Conservation (phyloP, 1,139 yeast genomes). For the Debaryomyces udenii region DNA sequence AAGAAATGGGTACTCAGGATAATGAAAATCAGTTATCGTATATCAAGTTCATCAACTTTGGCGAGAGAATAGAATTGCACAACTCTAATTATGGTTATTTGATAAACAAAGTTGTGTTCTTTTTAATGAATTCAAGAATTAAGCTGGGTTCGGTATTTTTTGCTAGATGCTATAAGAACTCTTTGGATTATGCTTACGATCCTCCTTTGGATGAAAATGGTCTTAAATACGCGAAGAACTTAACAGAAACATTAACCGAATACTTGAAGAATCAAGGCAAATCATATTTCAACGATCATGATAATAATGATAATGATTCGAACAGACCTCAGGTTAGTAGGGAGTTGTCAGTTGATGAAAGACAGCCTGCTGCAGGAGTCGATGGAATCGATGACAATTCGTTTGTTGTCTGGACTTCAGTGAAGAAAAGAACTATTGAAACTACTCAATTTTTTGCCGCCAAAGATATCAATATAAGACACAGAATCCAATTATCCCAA, state of each 20-base stretch:
- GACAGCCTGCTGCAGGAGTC: conserved; percentile 52
- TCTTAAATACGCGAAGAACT: conserved; percentile 50
- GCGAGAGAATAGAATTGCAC: conserved; percentile 81
- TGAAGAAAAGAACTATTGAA: conserved; percentile 79
- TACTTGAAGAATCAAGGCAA: conserved; percentile 39
- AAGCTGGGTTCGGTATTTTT: conserved; percentile 86
- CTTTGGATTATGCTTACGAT: conserved; percentile 57
- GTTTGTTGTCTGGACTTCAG: conserved; percentile 91
- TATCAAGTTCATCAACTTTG: conserved; percentile 86
- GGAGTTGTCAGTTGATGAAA: conserved; percentile 28
- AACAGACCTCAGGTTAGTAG: conserved; percentile 16
- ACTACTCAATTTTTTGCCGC: conserved; percentile 71
- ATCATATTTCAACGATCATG: conserved; percentile 25
- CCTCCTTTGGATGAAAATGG: conserved; percentile 71
- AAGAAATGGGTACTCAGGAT: conserved; percentile 48
- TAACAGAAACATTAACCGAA: conserved; percentile 39
- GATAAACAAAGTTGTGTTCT: conserved; percentile 85
- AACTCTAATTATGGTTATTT: conserved; percentile 85
- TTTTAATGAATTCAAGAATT: conserved; percentile 83
- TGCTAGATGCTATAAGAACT: conserved; percentile 76
- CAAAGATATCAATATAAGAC: conserved; percentile 62
- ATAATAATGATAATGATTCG: conserved; percentile 1
- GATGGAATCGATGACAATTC: conserved; percentile 52
- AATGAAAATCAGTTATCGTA: conserved; percentile 61
- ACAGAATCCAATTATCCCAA: conserved; percentile 83